These are phyloP conservation scores for Candida sp. DNA, from an alignment of 1,139 yeast species.

Conservation along the genomic window DNA sequence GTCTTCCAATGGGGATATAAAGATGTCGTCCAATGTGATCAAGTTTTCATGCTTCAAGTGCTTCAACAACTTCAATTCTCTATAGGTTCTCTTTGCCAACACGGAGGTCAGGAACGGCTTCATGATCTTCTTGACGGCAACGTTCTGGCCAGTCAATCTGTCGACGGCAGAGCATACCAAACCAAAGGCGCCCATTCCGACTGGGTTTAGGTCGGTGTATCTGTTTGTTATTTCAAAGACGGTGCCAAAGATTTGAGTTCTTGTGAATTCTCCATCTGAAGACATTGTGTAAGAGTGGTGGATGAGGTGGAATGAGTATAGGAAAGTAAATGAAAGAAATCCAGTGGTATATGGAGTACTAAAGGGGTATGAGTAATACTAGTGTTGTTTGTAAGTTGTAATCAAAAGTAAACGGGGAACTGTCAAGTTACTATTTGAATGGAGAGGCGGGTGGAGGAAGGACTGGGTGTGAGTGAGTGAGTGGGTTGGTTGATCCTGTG, in stretches of 20 bases:
- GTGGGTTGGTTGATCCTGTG: no score
- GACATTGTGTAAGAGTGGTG: constrained; percentile 23
- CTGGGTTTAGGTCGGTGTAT: constrained; percentile 93
- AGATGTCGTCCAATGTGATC: constrained; percentile 92
- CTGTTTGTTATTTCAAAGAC: constrained; percentile 93
- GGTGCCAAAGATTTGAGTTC: constrained; percentile 79
- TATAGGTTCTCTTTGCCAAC: constrained; percentile 92
- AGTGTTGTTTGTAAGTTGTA: no score
- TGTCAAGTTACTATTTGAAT: no score
- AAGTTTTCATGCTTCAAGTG: constrained; percentile 95
- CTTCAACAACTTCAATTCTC: constrained; percentile 92
- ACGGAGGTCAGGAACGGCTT: constrained; percentile 97
- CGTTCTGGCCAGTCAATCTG: constrained; percentile 88
- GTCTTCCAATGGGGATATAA: constrained; percentile 94
- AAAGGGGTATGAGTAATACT: no score
- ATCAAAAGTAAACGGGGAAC: no score
- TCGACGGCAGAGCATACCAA: constrained; percentile 97
- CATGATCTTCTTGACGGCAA: constrained; percentile 97
- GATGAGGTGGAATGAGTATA: no score
- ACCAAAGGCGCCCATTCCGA: constrained; percentile 99
- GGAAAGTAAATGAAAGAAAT: no score
- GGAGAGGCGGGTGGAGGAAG: no score
- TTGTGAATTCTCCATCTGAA: constrained; percentile 48
- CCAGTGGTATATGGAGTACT: no score
- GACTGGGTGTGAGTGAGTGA: no score